These are phyloP conservation scores for Zostera marina DNA, from an alignment of 116 monocot species.

Conservation along the genomic window DNA sequence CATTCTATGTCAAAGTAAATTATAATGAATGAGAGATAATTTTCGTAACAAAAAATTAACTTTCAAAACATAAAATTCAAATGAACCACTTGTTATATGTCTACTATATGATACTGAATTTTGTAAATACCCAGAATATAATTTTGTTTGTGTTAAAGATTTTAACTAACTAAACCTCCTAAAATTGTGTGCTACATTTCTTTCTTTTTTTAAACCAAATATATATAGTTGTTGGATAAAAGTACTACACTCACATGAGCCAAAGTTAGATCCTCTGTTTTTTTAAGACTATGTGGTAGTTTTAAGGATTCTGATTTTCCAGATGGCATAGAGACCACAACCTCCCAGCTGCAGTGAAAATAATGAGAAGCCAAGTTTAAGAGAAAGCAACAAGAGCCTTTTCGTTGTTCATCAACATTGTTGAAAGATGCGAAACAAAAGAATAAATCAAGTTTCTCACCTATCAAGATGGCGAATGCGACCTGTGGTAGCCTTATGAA, in stretches of 20 bases:
- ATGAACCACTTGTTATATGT: too few species aligned
- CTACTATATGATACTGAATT: too few species aligned
- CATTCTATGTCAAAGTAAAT: slow-evolving; percentile 27
- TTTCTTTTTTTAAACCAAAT: neutral
- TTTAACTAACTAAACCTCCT: too few species aligned
- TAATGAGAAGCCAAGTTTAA: neutral
- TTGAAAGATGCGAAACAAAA: neutral
- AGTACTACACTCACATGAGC: slow-evolving; percentile 24
- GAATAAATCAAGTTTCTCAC: slow-evolving; percentile 16
- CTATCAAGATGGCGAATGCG: slow-evolving; percentile 62
- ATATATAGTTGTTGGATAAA: neutral
- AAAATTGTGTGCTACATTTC: too few species aligned
- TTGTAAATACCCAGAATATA: too few species aligned
- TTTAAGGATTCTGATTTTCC: slow-evolving; percentile 32
- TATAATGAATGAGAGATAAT: neutral
- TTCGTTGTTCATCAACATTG: too few species aligned
- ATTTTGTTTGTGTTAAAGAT: too few species aligned
- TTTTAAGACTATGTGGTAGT: slow-evolving; percentile 53
- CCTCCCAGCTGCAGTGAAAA: slow-evolving; percentile 58
- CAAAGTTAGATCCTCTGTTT: slow-evolving; percentile 22
- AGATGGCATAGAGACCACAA: slow-evolving; percentile 44
- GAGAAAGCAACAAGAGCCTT: neutral
- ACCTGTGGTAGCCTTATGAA: slow-evolving; percentile 41
- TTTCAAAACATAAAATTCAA: neutral
- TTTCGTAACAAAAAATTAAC: neutral